phyloP scores from a whole-genome alignment of 352 stramenopile genomes.

The Phytophthora pini region DNA sequence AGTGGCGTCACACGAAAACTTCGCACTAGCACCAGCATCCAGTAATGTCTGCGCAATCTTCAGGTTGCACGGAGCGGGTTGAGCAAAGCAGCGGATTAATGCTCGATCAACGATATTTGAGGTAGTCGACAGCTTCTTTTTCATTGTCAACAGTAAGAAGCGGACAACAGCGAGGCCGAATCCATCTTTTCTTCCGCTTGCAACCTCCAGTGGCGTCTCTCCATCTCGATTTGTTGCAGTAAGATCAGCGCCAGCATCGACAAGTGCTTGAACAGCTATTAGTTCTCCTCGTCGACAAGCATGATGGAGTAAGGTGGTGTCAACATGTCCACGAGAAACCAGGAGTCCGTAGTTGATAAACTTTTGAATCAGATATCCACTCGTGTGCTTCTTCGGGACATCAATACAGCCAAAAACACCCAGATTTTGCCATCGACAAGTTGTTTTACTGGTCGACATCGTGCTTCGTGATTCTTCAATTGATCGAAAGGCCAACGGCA shows the following conservation, averaged over 20 bases:
- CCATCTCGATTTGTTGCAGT: slow-evolving; percentile 31
- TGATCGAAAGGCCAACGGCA: slow-evolving; percentile 28
- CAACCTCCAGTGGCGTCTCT: slow-evolving; percentile 46
- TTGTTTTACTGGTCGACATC: slow-evolving; percentile 25
- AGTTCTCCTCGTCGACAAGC: slow-evolving; percentile 44
- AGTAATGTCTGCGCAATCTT: slow-evolving; percentile 50
- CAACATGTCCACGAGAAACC: slow-evolving; percentile 25
- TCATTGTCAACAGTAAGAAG: slow-evolving; percentile 30
- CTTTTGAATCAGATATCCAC: slow-evolving; percentile 55
- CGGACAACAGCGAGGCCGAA: slow-evolving; percentile 42
- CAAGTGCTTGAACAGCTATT: slow-evolving; percentile 42
- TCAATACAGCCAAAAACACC: slow-evolving; percentile 60
- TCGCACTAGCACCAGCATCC: slow-evolving; percentile 37
- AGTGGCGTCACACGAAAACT: slow-evolving; percentile 30
- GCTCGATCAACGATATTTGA: slow-evolving; percentile 37
- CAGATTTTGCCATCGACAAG: slow-evolving; percentile 66
- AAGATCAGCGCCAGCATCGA: slow-evolving; percentile 48
- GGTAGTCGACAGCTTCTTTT: not conserved
- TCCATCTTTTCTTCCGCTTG: slow-evolving; percentile 48
- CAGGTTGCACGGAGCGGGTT: slow-evolving; percentile 46
- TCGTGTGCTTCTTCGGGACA: slow-evolving; percentile 35
- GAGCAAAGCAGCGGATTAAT: slow-evolving; percentile 48
- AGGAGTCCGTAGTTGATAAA: slow-evolving; percentile 48
- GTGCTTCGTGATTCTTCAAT: slow-evolving; percentile 33
- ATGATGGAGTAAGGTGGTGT: slow-evolving; percentile 53